Percentiles rank a stretch among this genome's conserved stretches.
Conservation (phyloP, 371 early-diverging fungal species). For the Rhizomucor pusillus region DNA sequence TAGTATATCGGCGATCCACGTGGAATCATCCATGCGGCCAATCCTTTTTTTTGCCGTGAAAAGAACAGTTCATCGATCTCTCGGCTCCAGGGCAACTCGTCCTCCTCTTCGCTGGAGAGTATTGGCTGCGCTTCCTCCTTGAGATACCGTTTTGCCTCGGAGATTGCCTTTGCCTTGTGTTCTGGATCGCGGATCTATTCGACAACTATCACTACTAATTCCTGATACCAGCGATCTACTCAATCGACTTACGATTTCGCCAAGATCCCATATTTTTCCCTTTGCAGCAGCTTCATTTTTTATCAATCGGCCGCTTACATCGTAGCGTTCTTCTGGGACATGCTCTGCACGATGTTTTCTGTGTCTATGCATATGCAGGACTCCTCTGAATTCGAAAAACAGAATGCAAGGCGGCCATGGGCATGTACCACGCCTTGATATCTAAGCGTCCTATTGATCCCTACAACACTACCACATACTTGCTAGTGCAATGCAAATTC, state of each 20-base stretch:
- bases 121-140: conserved; percentile 15
- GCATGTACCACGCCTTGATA: too few species aligned
- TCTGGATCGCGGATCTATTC: conserved; percentile 26
- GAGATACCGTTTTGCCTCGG: conserved; percentile 33
- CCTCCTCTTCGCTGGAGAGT: conserved; percentile 1
- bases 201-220: neutral
- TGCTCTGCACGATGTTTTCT: neutral
- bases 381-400: neutral
- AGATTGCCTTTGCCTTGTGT: conserved; percentile 24
- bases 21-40: conserved; percentile 39
- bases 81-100: conserved; percentile 32
- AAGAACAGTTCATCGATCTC: conserved; percentile 46
- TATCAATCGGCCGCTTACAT: conserved; percentile 35
- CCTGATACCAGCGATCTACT: neutral
- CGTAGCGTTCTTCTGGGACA: conserved; percentile 40
- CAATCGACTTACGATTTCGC: conserved; percentile 30
- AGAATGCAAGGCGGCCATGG: neutral
- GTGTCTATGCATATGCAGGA: neutral
- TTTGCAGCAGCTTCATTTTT: conserved; percentile 28
- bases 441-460: too few species aligned
- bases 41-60: conserved; percentile 30
- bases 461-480: too few species aligned
- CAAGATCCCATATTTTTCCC: conserved; percentile 38
- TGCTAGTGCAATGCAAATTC: too few species aligned
- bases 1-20: conserved; percentile 45